A percentile compares a stretch with the other conserved stretches of the same genome.
These are phyloP conservation scores for Calonectria naviculata DNA, from an alignment of 2,329 filamentous ascomycete genomes.

Conservation along the genomic window DNA sequence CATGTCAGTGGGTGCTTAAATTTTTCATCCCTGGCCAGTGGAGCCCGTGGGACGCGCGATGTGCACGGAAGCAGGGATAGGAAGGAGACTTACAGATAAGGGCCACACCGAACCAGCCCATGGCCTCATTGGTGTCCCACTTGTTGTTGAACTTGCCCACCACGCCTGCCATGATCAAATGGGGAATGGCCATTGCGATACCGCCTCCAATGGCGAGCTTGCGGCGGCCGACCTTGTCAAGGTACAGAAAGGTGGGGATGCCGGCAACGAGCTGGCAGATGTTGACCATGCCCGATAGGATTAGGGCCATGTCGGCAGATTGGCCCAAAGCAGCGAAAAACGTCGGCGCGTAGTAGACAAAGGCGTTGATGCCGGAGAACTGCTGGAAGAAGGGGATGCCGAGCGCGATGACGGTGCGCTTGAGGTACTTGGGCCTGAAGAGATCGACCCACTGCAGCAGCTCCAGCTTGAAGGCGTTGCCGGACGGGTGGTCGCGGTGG, in stretches of 20 bases:
- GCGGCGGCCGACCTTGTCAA: conserved; percentile 46
- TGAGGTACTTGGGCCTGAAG: conserved; percentile 56
- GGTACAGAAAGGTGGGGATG: conserved; percentile 39
- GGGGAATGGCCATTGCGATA: conserved; percentile 31
- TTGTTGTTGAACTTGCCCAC: conserved; percentile 27
- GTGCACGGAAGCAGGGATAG: background rate
- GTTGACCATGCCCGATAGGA: conserved; percentile 48
- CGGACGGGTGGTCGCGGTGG: conserved; percentile 13
- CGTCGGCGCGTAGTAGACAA: conserved; percentile 41
- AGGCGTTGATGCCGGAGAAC: conserved; percentile 36
- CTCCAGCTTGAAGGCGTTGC: conserved; percentile 54
- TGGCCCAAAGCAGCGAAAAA: conserved; percentile 43
- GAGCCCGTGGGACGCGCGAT: background rate
- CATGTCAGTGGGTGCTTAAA: background rate
- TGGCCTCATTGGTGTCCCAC: conserved; percentile 21
- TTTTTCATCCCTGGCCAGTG: background rate
- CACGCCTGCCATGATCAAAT: conserved; percentile 30
- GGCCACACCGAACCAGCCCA: conserved; percentile 32
- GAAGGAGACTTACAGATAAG: conserved; percentile 27
- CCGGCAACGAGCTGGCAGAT: conserved; percentile 46
- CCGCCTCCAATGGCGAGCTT: conserved; percentile 32
- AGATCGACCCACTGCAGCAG: conserved; percentile 57
- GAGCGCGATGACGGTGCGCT: conserved; percentile 46
- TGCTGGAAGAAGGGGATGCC: conserved; percentile 38
- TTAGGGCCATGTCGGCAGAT: conserved; percentile 40